Conservation (phyloP, 176 grass and related monocot species). For the Echinochloa phyllopogon region DNA sequence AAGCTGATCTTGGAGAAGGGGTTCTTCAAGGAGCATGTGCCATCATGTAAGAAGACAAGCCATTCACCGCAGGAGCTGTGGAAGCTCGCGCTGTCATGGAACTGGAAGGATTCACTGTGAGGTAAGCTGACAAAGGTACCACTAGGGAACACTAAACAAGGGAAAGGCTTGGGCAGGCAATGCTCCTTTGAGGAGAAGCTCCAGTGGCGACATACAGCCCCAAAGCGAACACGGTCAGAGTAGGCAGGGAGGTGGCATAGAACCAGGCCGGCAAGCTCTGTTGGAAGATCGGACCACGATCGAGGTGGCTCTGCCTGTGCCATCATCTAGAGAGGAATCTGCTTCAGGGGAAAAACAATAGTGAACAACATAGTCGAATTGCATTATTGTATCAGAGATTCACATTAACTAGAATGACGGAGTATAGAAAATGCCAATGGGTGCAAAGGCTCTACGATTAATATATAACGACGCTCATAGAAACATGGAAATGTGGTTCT, state of each 20-base stretch:
- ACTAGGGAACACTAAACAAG: background rate
- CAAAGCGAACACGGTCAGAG: constrained; percentile 13
- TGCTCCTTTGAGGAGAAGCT: background rate
- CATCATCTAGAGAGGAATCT: background rate
- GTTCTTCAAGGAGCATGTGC: background rate
- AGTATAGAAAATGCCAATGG: background rate
- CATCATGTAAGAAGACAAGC: constrained; percentile 8
- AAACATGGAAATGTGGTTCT: background rate
- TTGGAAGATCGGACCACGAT: constrained; percentile 24
- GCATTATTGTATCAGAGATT: background rate
- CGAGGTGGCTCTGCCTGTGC: background rate
- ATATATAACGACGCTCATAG: background rate
- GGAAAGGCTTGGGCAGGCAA: background rate
- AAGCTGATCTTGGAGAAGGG: background rate
- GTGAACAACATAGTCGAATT: background rate
- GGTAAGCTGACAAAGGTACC: background rate
- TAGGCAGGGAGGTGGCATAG: constrained; percentile 6
- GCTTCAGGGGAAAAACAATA: background rate
- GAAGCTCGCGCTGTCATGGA: background rate
- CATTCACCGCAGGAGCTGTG: constrained; percentile 19
- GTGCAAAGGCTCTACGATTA: background rate
- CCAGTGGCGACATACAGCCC: constrained; percentile 28
- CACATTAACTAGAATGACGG: background rate
- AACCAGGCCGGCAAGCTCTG: constrained; percentile 25
- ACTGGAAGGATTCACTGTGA: background rate